phyloP scores from a whole-genome alignment of 495 filamentous ascomycete species.

The Lasiosphaeriaceae sp. region DNA sequence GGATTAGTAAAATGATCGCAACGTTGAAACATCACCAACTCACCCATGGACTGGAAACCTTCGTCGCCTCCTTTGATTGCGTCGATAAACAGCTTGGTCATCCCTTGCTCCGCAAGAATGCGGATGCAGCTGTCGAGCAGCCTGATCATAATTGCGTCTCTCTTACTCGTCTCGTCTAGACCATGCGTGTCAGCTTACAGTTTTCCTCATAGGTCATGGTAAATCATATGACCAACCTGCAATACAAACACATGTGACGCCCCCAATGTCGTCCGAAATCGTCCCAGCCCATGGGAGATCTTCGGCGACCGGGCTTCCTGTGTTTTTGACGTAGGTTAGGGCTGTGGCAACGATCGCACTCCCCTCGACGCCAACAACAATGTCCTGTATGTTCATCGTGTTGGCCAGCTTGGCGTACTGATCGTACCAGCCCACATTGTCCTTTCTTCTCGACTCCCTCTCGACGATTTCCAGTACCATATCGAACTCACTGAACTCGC shows the following conservation, averaged over 20 bases:
- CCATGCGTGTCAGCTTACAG: neutral
- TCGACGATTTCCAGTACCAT: conserved; percentile 51
- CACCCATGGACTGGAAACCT: conserved; percentile 44
- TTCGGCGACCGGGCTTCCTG: conserved; percentile 48
- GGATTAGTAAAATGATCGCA: neutral
- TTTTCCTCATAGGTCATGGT: neutral
- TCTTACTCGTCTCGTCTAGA: conserved; percentile 32
- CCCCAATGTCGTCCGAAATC: conserved; percentile 53
- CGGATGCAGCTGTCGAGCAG: conserved; percentile 42
- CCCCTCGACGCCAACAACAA: conserved; percentile 45
- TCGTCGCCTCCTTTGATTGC: conserved; percentile 41
- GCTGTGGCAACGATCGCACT: conserved; percentile 50
- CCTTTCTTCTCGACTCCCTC: conserved; percentile 38
- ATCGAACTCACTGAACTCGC: conserved; percentile 49
- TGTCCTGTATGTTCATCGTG: conserved; percentile 44
- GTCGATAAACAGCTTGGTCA: conserved; percentile 43
- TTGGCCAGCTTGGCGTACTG: conserved; percentile 47
- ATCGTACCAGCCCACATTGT: conserved; percentile 52
- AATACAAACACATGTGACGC: conserved; percentile 59
- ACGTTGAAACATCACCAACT: conserved; percentile 12
- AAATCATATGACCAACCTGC: conserved; percentile 33
- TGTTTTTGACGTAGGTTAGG: conserved; percentile 50
- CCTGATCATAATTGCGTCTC: conserved; percentile 43
- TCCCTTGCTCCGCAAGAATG: conserved; percentile 33
- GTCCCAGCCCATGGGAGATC: conserved; percentile 58